These are phyloP conservation scores for Cutaneotrichosporon mucoides DNA, from an alignment of 1,284 basidiomycete genomes.

Conservation along the genomic window DNA sequence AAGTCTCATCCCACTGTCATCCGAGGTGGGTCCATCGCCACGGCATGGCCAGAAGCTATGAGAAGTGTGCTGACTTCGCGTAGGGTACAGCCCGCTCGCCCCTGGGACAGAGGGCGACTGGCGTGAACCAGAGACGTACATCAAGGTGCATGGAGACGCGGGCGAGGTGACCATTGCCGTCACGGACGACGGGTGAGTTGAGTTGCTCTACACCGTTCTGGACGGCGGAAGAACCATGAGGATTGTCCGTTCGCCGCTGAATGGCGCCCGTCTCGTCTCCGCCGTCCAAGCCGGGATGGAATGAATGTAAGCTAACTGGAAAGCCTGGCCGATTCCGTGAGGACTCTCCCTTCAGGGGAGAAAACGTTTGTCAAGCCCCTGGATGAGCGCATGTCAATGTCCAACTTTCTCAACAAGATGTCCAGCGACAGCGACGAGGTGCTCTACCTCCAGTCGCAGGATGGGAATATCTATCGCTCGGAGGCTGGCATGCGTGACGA, in stretches of 20 bases:
- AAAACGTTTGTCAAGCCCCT: conserved; percentile 75
- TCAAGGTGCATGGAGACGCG: conserved; percentile 53
- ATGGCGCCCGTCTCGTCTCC: background rate
- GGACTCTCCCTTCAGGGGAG: conserved; percentile 52
- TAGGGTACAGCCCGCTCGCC: conserved; percentile 30
- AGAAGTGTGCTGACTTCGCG: too few species aligned
- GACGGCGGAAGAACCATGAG: background rate
- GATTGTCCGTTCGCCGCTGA: background rate
- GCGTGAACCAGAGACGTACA: conserved; percentile 24
- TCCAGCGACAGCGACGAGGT: conserved; percentile 49
- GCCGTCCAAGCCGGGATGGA: too few species aligned
- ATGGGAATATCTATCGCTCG: conserved; percentile 69
- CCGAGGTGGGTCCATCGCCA: conserved; percentile 52
- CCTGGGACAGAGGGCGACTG: conserved; percentile 19
- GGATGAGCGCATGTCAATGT: conserved; percentile 63
- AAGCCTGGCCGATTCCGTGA: conserved; percentile 75
- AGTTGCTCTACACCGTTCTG: background rate
- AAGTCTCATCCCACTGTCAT: conserved; percentile 75
- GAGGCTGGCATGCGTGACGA: conserved; percentile 23
- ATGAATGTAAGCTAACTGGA: conserved; percentile 1
- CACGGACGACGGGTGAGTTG: conserved; percentile 72
- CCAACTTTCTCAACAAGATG: conserved; percentile 52
- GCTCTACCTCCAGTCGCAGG: conserved; percentile 81
- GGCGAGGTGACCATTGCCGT: conserved; percentile 66
- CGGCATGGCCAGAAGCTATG: too few species aligned